Conservation (phyloP, 805 yeast species). For the Monosporozyma unispora region DNA sequence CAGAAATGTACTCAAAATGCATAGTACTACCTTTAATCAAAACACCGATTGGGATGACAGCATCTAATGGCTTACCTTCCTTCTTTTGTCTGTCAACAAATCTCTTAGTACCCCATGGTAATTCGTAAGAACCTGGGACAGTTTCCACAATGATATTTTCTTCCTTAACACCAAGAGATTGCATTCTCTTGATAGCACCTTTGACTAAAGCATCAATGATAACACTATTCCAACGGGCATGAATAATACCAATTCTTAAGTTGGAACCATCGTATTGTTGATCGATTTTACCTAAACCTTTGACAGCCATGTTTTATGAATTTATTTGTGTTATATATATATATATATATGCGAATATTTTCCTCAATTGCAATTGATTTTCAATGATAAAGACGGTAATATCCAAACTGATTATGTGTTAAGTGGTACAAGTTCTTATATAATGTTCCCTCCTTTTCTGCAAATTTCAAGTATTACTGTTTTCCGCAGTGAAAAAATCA, state of each 20-base stretch:
- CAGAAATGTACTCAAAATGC: slow-evolving; percentile 98
- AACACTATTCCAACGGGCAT: slow-evolving; percentile 87
- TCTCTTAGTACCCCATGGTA: slow-evolving; percentile 70
- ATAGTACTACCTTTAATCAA: slow-evolving; percentile 93
- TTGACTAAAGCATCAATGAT: slow-evolving; percentile 71
- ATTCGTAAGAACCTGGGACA: slow-evolving; percentile 92
- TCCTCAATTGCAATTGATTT: not conserved
- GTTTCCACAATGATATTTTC: slow-evolving; percentile 72
- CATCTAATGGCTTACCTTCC: slow-evolving; percentile 53
- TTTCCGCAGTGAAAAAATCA: not conserved
- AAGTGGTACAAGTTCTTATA: not conserved
- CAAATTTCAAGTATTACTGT: not conserved
- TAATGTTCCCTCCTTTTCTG: not conserved
- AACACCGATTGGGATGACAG: slow-evolving; percentile 87
- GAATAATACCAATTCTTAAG: slow-evolving; percentile 75
- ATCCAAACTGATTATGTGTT: too few relatives aligned
- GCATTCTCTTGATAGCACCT: slow-evolving; percentile 61
- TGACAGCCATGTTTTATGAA: slow-evolving; percentile 49
- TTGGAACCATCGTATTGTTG: slow-evolving; percentile 57
- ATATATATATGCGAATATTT: too few relatives aligned
- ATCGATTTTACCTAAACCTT: slow-evolving; percentile 72
- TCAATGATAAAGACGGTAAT: too few relatives aligned
- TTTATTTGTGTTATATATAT: too few relatives aligned
- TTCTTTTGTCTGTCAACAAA: slow-evolving; percentile 38
- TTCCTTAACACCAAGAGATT: slow-evolving; percentile 58